phyloP scores from a whole-genome alignment of 768 basidiomycete species.

The Steccherinum ochraceum region DNA sequence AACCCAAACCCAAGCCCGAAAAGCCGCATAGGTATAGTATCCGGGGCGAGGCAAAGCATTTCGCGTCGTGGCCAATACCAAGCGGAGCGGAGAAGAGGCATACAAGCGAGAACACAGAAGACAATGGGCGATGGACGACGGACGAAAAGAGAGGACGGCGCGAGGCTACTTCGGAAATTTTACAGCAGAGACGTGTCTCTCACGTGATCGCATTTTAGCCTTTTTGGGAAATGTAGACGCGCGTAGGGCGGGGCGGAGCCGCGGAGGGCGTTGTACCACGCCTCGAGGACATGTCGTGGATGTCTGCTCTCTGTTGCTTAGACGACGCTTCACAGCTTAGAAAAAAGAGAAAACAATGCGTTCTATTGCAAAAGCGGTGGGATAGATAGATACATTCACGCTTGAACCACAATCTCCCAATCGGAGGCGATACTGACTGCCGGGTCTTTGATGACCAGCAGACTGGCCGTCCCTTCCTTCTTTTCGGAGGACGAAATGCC shows the following conservation, averaged over 20 bases:
- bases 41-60: neutral
- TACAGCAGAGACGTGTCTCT: neutral
- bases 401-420: slow-evolving; percentile 65
- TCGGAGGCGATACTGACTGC: slow-evolving; percentile 49
- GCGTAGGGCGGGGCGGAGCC: no score
- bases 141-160: neutral
- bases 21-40: no score
- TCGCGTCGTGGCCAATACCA: neutral
- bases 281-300: no score
- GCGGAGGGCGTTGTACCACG: no score
- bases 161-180: neutral
- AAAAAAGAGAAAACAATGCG: no score
- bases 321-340: no score
- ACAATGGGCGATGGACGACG: no score
- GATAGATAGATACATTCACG: no score
- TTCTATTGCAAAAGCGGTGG: no score
- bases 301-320: no score
- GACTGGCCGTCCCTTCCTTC: slow-evolving; percentile 60
- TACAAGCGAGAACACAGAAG: neutral
- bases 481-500: slow-evolving; percentile 52
- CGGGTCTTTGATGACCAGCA: slow-evolving; percentile 75
- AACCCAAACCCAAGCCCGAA: neutral
- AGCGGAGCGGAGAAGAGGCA: neutral
- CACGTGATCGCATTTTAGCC: neutral
- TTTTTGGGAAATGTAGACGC: no score